Evolutionary conservation across 257 asterid genomes (phyloP), one percentile per base, ranked within the genome.

Genomic region (Asclepias syriaca): DNA sequence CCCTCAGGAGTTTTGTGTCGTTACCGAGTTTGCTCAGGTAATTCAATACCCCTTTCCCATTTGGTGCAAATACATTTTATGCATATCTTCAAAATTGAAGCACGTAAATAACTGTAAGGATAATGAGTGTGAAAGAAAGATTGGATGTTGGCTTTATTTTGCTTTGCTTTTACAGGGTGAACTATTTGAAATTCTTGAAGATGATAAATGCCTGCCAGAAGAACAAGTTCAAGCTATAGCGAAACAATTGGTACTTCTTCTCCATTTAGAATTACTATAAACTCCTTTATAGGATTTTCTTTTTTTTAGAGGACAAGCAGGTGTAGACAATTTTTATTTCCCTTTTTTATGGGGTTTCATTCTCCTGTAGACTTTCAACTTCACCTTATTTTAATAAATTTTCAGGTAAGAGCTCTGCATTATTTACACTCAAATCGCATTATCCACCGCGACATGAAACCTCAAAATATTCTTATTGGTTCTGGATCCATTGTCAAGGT

Each of bases 161-260:
- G 76, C 75, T 76, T 76, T 55, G 71, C 50, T 53, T 77, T 57
- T 64, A 57, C 84, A 95, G 99, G 99, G 99, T 15, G 99, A 95
- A 77, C 96, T 95, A 72, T 95, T 90, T 77, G 99, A 95, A 85
- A 86, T 95, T 87, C 93, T 95, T 19, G 98, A 95, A 84, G 98
- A 95, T 84, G 99, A 95, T 81, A 95, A 92, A 80, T 90, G 94
- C 82, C 99, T 95, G 73, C 99, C 98, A 13, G 98, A 95, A 81
- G 96, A 92, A 81, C 98, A 95, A 87, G 99, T 95, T 71, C 98
- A 92, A 82, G 98, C 97, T 77, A 95, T 95, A 75, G 98, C 99
- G 8, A 95, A 92, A 77, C 99, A 95, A 81, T 81, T 95, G 98
- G 98, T 92, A 88, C 63, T 70, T 24, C 10, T 24, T 75, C 71